Percentiles rank a stretch among this genome's conserved stretches.
Evolutionary conservation across 2,329 filamentous ascomycete genomes (phyloP).

Genomic region (Xylaria arbuscula): DNA sequence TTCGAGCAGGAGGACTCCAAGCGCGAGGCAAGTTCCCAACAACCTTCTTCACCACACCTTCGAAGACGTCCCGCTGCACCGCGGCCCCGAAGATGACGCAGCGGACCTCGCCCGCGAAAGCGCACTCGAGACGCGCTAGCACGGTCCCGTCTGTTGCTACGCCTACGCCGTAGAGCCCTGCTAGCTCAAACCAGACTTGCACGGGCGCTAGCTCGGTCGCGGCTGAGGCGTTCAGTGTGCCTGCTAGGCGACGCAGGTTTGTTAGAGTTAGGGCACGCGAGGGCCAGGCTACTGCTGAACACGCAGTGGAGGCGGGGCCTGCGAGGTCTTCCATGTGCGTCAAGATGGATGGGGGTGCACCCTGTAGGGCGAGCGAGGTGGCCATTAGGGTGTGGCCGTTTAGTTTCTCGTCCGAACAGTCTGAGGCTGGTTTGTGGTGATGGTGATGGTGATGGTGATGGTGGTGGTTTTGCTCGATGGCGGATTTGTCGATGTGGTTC

Average conservation of each 20-base stretch:
- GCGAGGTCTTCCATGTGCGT: conserved; percentile 10
- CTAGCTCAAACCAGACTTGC: conserved; percentile 67
- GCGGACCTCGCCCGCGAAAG: conserved; percentile 57
- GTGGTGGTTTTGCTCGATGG: conserved; percentile 51
- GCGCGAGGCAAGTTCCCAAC: conserved; percentile 36
- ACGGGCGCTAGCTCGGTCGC: conserved; percentile 61
- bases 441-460: conserved; percentile 44
- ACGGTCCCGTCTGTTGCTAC: conserved; percentile 52
- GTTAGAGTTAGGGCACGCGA: conserved; percentile 56
- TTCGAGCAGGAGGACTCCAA: neutral
- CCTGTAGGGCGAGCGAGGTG: conserved; percentile 45
- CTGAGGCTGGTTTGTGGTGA: too few species aligned
- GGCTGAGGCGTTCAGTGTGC: conserved; percentile 56
- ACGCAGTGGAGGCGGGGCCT: neutral
- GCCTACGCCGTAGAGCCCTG: conserved; percentile 54
- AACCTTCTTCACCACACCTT: conserved; percentile 58
- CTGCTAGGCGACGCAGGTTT: conserved; percentile 58
- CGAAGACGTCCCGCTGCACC: conserved; percentile 60
- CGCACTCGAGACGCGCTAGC: conserved; percentile 54
- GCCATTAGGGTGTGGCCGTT: conserved; percentile 49
- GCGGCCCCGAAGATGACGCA: conserved; percentile 62
- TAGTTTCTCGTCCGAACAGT: conserved; percentile 12
- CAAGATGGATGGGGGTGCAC: conserved; percentile 31
- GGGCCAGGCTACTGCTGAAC: conserved; percentile 52
- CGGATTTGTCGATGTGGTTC: conserved; percentile 59